Evolutionary conservation across 495 filamentous ascomycete species (phyloP), one percentile per base, ranked within the genome.

Genomic region (Jackrogersella minutella): DNA sequence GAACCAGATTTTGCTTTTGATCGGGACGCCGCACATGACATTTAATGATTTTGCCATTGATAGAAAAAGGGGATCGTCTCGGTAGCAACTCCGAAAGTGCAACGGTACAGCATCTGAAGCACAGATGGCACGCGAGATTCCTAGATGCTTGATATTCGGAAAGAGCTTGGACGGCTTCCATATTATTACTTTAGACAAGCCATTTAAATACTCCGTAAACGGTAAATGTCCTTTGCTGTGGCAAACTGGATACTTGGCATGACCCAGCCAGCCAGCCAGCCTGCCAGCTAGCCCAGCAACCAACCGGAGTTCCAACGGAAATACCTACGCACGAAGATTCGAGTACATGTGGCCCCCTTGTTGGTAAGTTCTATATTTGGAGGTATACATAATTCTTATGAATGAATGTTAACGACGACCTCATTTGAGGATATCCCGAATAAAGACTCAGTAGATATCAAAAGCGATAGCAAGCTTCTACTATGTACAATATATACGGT

Each of bases 31-130:
- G 24, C 34, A 22, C 22, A 26, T 58, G 47, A 46, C 30, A 46
- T 41, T 26, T 21, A 11, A 46, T 24, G 9, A 51, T 68, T 58
- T 39, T n/a, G 14, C 17, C n/a, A 31, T 33, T 31, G 11, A 49
- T 50, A 40, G 26, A 26, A 44, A 60, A 43, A 41, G 28, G 28
- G 34, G 31, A 60, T 60, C 58, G 44, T 59, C 54, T 69, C 61
- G 66, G 66, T 64, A 57, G 22, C 34, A 44, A 44, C 26, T 51
- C 51, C 55, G 66, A 60, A 24, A 19, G 50, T 64, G 28, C 19
- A 55, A 58, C 60, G 50, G 24, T 57, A 19, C 59, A 54, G 41
- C 28, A 43, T 62, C 44, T 63, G 60, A 57, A 64, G 55, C 47
- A 64, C 36, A 52, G 53, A 58, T 64, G 53, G 43, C 62, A 40